Conservation (phyloP, 2,329 filamentous ascomycete species). For the Alternaria atra region DNA sequence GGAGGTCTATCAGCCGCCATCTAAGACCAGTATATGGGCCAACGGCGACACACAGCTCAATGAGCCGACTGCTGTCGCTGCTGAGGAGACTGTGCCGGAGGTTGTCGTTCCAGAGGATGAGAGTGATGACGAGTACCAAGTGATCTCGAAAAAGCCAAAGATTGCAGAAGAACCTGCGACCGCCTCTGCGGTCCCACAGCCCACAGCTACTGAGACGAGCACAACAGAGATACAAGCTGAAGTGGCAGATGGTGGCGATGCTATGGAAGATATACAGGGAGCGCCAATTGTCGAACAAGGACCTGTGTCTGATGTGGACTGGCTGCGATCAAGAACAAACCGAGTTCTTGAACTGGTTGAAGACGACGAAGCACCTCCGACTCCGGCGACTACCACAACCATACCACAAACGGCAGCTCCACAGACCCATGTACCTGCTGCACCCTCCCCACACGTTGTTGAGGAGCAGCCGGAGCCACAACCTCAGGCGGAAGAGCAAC, state of each 20-base stretch:
- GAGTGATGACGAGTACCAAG: constrained; percentile 80
- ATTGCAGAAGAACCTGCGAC: constrained; percentile 16
- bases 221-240: neutral
- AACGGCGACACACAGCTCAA: constrained; percentile 58
- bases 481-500: constrained; percentile 39
- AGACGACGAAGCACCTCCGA: constrained; percentile 66
- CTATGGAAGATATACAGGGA: constrained; percentile 25
- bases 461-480: constrained; percentile 18
- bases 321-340: constrained; percentile 89
- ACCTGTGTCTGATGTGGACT: constrained; percentile 80
- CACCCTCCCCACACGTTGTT: constrained; percentile 12
- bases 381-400: neutral
- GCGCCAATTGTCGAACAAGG: constrained; percentile 41
- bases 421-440: constrained; percentile 20
- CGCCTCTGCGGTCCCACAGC: constrained; percentile 13
- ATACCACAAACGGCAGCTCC: constrained; percentile 2
- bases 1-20: constrained; percentile 77
- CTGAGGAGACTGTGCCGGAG: constrained; percentile 28
- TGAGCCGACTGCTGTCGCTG: constrained; percentile 20
- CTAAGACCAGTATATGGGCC: constrained; percentile 70
- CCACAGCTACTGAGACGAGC: constrained; percentile 1
- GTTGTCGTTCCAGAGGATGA: constrained; percentile 56
- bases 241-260: constrained; percentile 25
- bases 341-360: constrained; percentile 85
- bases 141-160: constrained; percentile 61